Base-by-base conservation (phyloP, 2,329 filamentous ascomycete species). In the Rutstroemia sp. region DNA sequence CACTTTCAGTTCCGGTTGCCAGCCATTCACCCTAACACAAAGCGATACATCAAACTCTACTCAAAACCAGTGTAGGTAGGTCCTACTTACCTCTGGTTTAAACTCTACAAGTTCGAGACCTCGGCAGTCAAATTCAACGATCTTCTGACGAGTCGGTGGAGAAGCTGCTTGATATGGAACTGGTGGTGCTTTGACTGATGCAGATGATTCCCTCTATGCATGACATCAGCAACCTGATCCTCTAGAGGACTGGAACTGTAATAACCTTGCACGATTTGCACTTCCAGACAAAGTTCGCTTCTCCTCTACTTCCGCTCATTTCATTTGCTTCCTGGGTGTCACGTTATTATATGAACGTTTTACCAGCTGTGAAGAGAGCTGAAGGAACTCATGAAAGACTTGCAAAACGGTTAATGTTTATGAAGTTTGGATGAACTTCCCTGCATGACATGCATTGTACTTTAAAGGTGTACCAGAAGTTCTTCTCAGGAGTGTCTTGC, bases 261-360 rank as follows among this genome's bases (percentile, higher is more conserved):
- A 74, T 30, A 64, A 94, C 91, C 82, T 94, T 95, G 84, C 94
- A 99, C 70, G 94, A 92, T 74, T 95, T 96, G 80, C 94, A 99
- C 72, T 85, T 92, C 92, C 94, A 99, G n/a, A 99, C 94, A 73
- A 99, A 99, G 73, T 97, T 97, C 59, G 94, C 94, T 73, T 97
- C 92, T 62, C 94, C 94, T 67, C 90, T 83, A 71, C 92, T 96
- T 38, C 92, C 92, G 61, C 89, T 94, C 71, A 96, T 84, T 62
- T 96, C 91, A 69, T 95, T 92, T 67, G 78, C 80, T 70, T 97
- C 92, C 90, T 96, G 9, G 19, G 23, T 17, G 2, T 8, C 44
- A 36, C 9, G 12, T 57, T 48, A 57, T 53, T 10, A 6, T 10
- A 21, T 17, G 25, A 25, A 16, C 9, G 12, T 38, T 6, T 19